Evolutionary conservation across 2,329 filamentous ascomycete genomes (phyloP).

Genomic region (Thelonectria olida): DNA sequence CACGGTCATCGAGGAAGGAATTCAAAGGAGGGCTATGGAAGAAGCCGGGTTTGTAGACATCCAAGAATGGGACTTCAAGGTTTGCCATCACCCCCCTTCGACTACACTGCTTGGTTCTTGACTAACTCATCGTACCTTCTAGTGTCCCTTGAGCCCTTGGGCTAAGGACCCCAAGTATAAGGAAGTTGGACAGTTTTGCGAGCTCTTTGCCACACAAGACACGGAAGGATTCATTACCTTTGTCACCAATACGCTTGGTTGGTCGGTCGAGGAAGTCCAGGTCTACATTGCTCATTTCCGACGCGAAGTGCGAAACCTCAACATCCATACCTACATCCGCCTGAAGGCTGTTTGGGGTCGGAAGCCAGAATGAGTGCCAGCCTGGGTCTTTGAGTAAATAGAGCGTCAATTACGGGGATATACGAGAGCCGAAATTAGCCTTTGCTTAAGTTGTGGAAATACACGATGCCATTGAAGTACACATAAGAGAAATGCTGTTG

Average conservation of each 20-base stretch:
- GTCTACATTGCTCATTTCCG: constrained; percentile 45
- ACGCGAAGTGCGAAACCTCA: constrained; percentile 36
- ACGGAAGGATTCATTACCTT: constrained; percentile 16
- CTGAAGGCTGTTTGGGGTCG: constrained; percentile 39
- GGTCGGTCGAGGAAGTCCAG: constrained; percentile 43
- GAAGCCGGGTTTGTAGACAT: constrained; percentile 39
- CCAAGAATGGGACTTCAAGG: constrained; percentile 32
- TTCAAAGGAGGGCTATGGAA: constrained; percentile 28
- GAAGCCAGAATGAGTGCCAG: too few species aligned
- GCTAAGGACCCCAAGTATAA: constrained; percentile 29
- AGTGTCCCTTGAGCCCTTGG: constrained; percentile 28
- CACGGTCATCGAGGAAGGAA: constrained; percentile 29
- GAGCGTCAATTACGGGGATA: too few species aligned
- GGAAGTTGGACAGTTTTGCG: constrained; percentile 36
- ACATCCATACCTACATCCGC: constrained; percentile 37
- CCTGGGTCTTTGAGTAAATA: too few species aligned
- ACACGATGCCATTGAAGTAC: too few species aligned
- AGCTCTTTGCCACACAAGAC: constrained; percentile 19
- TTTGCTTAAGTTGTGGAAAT: too few species aligned
- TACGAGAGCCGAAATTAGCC: too few species aligned
- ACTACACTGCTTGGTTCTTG: neutral
- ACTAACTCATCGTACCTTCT: neutral
- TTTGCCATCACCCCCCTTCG: neutral
- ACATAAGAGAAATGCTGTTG: too few species aligned
- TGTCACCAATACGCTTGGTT: constrained; percentile 36